Evolutionary conservation across 148 eudicot genomes (phyloP).

Genomic region (Suaeda aralocaspica): DNA sequence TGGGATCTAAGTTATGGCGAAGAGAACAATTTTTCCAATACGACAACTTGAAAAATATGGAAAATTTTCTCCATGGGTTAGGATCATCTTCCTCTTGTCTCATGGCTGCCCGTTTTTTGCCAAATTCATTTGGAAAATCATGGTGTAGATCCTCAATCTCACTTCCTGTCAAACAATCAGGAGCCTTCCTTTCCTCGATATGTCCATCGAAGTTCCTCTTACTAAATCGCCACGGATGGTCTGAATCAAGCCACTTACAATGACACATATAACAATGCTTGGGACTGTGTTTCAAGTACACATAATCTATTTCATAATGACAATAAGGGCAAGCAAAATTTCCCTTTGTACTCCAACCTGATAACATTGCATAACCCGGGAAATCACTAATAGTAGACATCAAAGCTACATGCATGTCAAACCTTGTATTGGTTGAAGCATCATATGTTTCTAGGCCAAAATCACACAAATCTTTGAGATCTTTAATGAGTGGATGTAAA

Average conservation of each 20-base stretch:
- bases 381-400: slow-evolving; percentile 9
- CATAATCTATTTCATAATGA: background rate
- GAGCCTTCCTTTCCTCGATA: background rate
- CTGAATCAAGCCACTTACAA: background rate
- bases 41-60: too few relatives aligned
- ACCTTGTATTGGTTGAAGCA: too few relatives aligned
- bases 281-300: background rate
- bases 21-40: too few relatives aligned
- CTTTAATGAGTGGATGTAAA: too few relatives aligned
- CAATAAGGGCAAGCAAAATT: background rate
- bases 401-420: too few relatives aligned
- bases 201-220: slow-evolving; percentile 6
- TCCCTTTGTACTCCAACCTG: background rate
- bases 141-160: background rate
- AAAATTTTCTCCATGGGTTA: too few relatives aligned
- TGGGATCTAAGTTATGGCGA: too few relatives aligned
- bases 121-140: background rate
- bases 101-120: background rate
- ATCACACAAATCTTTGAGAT: too few relatives aligned
- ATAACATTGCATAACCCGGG: background rate
- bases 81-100: background rate
- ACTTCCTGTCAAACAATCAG: background rate
- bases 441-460: too few relatives aligned
- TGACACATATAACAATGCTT: slow-evolving; percentile 12
- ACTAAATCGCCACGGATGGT: slow-evolving; percentile 8